A percentile compares a stretch with the other conserved stretches of the same genome.
Evolutionary conservation across 1,139 yeast species (phyloP).

Genomic region (Trichomonascaceae sp.): DNA sequence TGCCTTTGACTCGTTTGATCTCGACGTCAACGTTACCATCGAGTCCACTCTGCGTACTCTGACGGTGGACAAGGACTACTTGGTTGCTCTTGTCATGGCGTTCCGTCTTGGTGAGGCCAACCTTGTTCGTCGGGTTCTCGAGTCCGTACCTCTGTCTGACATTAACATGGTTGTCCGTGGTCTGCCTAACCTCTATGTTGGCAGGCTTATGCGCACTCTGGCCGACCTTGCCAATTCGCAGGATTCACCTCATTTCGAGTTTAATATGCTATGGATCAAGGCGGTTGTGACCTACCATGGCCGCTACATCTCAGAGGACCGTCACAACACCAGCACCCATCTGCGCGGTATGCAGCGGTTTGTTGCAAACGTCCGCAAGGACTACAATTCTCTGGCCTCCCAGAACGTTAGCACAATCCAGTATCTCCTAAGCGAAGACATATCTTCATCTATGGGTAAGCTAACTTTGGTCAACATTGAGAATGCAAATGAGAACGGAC

Average conservation of each 20-base stretch:
- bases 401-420: constrained; percentile 43
- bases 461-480: constrained; percentile 18
- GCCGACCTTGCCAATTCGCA: constrained; percentile 48
- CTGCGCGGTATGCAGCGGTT: constrained; percentile 66
- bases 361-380: constrained; percentile 62
- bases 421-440: constrained; percentile 20
- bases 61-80: constrained; percentile 47
- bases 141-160: constrained; percentile 62
- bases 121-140: constrained; percentile 62
- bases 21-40: constrained; percentile 88
- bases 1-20: constrained; percentile 86
- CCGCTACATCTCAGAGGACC: constrained; percentile 48
- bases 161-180: constrained; percentile 51
- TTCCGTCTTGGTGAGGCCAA: constrained; percentile 78
- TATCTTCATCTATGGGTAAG: constrained; percentile 8
- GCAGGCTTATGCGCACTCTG: constrained; percentile 53
- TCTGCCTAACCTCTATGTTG: constrained; percentile 66
- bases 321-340: constrained; percentile 51
- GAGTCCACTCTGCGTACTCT: constrained; percentile 53
- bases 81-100: constrained; percentile 82
- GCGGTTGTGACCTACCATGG: constrained; percentile 64
- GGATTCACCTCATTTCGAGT: constrained; percentile 80
- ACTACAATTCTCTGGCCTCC: constrained; percentile 43
- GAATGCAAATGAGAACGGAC: constrained; percentile 13
- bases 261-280: constrained; percentile 69